These are phyloP conservation scores for Penicillium riverlandense DNA, from an alignment of 495 filamentous ascomycete species.

Conservation along the genomic window DNA sequence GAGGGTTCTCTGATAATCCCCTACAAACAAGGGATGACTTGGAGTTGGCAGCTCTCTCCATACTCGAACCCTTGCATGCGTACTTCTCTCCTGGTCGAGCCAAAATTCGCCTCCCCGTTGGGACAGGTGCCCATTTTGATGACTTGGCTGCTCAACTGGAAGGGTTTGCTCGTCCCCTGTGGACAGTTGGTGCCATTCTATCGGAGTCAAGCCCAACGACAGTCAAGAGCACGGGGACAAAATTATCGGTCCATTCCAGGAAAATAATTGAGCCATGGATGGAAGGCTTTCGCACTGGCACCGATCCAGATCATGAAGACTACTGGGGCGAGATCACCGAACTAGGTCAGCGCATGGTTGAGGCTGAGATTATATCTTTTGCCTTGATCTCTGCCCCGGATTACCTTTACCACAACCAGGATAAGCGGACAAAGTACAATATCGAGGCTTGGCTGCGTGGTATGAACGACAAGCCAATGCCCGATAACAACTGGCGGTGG, in stretches of 20 bases:
- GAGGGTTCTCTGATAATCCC: slow-evolving; percentile 4
- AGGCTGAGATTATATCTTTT: slow-evolving; percentile 15
- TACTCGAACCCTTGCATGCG: slow-evolving; percentile 5
- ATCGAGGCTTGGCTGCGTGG: slow-evolving; percentile 14
- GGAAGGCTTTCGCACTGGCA: slow-evolving; percentile 6
- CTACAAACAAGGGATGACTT: slow-evolving; percentile 9
- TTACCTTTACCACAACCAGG: slow-evolving; percentile 1
- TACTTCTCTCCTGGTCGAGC: slow-evolving; percentile 9
- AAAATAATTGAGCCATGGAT: slow-evolving; percentile 12
- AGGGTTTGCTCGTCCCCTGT: slow-evolving; percentile 14
- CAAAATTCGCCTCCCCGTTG: slow-evolving; percentile 10
- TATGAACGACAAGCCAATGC: slow-evolving; percentile 13
- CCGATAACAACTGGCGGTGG: slow-evolving; percentile 19
- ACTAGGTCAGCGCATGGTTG: slow-evolving; percentile 19
- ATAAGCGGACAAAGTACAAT: slow-evolving; percentile 1
- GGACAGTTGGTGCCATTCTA: slow-evolving; percentile 10
- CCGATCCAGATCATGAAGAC: slow-evolving; percentile 11
- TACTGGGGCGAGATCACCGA: slow-evolving; percentile 18
- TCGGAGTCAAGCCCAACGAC: not conserved
- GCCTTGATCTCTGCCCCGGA: slow-evolving; percentile 9
- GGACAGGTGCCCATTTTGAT: slow-evolving; percentile 12
- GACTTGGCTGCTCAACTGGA: slow-evolving; percentile 14
- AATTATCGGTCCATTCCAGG: not conserved
- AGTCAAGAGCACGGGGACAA: no score
- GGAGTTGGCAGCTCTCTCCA: slow-evolving; percentile 4